These are phyloP conservation scores for Geum urbanum DNA, from an alignment of 306 rosid genomes.

Conservation along the genomic window DNA sequence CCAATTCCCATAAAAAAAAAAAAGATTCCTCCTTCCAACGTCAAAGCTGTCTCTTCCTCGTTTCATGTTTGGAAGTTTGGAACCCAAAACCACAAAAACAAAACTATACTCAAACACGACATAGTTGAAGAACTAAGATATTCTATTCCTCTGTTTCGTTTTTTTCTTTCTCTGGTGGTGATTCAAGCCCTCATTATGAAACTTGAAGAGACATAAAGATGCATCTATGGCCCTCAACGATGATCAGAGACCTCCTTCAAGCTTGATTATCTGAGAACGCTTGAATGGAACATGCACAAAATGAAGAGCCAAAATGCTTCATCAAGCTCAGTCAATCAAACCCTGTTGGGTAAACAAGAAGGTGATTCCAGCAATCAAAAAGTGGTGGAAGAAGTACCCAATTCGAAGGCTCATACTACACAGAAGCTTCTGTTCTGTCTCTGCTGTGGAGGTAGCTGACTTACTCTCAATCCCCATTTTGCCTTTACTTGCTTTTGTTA, in stretches of 20 bases:
- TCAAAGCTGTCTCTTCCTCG: background rate
- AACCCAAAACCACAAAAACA: background rate
- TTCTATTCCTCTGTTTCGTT: background rate
- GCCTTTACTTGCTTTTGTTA: background rate
- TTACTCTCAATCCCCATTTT: slow-evolving; percentile 1
- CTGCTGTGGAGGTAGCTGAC: slow-evolving; percentile 37
- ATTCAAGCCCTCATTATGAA: background rate
- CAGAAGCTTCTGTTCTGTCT: slow-evolving; percentile 24
- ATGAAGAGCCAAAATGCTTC: slow-evolving; percentile 30
- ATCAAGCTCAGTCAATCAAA: slow-evolving; percentile 16
- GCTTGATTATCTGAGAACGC: slow-evolving; percentile 28
- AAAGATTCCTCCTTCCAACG: background rate
- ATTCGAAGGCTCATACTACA: background rate
- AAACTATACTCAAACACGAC: background rate
- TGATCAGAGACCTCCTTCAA: slow-evolving; percentile 40
- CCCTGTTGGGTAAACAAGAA: slow-evolving; percentile 21
- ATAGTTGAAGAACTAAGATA: background rate
- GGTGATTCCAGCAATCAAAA: slow-evolving; percentile 9
- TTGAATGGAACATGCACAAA: slow-evolving; percentile 37
- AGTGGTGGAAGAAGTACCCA: background rate
- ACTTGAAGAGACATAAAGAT: slow-evolving; percentile 13
- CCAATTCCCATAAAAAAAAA: background rate
- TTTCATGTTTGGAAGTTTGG: background rate
- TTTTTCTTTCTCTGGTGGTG: too few relatives aligned
- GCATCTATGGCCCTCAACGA: slow-evolving; percentile 49